Conservation (phyloP, 1,284 basidiomycete genomes). For the Ceratobasidium theobromae region DNA sequence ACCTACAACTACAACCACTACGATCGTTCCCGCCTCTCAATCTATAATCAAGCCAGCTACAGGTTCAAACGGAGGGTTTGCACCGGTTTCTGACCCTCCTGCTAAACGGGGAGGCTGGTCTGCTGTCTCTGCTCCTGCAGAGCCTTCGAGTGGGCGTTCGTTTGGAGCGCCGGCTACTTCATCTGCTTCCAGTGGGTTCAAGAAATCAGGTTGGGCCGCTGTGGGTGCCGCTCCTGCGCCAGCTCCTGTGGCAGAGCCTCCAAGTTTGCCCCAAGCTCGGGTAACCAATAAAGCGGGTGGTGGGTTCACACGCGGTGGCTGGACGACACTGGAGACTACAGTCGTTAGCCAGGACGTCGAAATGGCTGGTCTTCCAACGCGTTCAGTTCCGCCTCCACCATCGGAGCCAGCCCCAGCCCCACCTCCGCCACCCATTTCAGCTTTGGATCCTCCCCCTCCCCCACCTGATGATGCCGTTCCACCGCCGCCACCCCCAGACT, state of each 20-base stretch:
- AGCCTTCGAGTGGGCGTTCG: slow-evolving; percentile 7
- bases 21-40: slow-evolving; percentile 37
- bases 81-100: slow-evolving; percentile 19
- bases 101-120: slow-evolving; percentile 23
- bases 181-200: slow-evolving; percentile 45
- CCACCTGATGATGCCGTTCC: slow-evolving; percentile 36
- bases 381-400: slow-evolving; percentile 37
- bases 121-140: slow-evolving; percentile 30
- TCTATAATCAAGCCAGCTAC: slow-evolving; percentile 38
- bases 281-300: not conserved
- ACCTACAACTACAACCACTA: slow-evolving; percentile 37
- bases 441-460: slow-evolving; percentile 38
- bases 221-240: slow-evolving; percentile 38
- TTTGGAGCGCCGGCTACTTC: not conserved
- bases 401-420: slow-evolving; percentile 31
- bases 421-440: slow-evolving; percentile 32
- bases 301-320: slow-evolving; percentile 49
- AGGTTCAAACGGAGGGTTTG: slow-evolving; percentile 39
- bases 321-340: slow-evolving; percentile 59
- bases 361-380: slow-evolving; percentile 11
- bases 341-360: slow-evolving; percentile 34
- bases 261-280: not conserved
- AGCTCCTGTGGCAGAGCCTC: slow-evolving; percentile 28
- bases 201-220: slow-evolving; percentile 62
- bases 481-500: too few relatives aligned